phyloP scores from a whole-genome alignment of 345 rosid genomes.

The Brassica rapa region DNA sequence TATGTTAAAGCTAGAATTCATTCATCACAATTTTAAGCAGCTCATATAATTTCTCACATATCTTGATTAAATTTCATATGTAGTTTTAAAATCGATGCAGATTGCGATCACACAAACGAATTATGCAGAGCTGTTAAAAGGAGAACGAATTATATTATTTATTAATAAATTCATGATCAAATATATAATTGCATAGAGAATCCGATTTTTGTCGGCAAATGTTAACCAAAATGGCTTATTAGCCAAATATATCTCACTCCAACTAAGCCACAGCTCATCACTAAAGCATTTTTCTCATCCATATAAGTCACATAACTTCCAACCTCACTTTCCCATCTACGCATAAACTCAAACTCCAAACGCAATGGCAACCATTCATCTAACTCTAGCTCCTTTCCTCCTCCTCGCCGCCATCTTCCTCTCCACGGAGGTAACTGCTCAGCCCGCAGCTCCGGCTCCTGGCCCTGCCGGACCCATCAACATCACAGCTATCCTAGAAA shows the following conservation, averaged over 20 bases:
- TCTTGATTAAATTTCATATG: not conserved
- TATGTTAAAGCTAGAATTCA: not conserved
- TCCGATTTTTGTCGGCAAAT: constrained; percentile 31
- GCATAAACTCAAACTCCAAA: not conserved
- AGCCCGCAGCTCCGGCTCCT: constrained; percentile 52
- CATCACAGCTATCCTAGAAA: constrained; percentile 72
- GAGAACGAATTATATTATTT: not conserved
- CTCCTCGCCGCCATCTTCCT: constrained; percentile 42
- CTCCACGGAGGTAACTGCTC: constrained; percentile 17
- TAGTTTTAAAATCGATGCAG: not conserved
- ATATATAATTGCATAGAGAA: not conserved
- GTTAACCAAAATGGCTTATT: constrained; percentile 7
- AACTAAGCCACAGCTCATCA: constrained; percentile 36
- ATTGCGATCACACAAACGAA: not conserved
- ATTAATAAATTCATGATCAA: not conserved
- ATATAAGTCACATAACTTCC: constrained; percentile 31
- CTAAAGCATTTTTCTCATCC: constrained; percentile 36
- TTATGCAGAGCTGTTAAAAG: not conserved
- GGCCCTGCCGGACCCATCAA: constrained; percentile 62
- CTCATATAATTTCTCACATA: not conserved
- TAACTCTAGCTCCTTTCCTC: constrained; percentile 40
- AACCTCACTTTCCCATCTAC: constrained; percentile 29
- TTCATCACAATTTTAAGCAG: not conserved
- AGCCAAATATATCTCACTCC: constrained; percentile 52
- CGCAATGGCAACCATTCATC: constrained; percentile 50